These are phyloP conservation scores for Penicillium sp. DNA, from an alignment of 2,329 filamentous ascomycete genomes.

Conservation along the genomic window DNA sequence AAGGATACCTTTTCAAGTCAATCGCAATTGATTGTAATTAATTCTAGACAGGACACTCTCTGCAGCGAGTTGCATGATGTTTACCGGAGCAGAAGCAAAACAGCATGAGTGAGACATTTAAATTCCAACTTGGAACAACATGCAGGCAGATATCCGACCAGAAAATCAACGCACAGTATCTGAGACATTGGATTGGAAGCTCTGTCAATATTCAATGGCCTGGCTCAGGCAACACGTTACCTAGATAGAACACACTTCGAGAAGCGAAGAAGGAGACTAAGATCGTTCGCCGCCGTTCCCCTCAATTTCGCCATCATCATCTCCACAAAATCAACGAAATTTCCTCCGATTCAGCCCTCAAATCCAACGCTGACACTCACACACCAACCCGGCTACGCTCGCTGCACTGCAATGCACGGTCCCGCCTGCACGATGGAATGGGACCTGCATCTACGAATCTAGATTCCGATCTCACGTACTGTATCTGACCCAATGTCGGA, in stretches of 20 bases:
- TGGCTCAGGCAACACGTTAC: no score
- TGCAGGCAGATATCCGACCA: background rate
- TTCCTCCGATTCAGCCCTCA: background rate
- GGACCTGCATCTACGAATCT: constrained; percentile 1
- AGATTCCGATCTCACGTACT: background rate
- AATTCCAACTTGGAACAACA: constrained; percentile 3
- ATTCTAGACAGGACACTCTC: background rate
- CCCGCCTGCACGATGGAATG: constrained; percentile 2
- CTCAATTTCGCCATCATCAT: background rate
- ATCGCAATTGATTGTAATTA: background rate
- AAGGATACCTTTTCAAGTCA: background rate
- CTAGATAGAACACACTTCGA: no score
- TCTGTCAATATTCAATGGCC: background rate
- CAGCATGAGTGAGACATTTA: background rate
- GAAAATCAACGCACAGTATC: background rate
- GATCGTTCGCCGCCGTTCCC: background rate
- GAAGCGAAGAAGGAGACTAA: no score
- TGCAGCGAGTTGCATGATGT: background rate
- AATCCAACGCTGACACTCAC: background rate
- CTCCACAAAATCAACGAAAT: background rate
- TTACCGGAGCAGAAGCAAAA: background rate
- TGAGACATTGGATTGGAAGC: background rate
- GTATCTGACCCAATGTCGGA: background rate
- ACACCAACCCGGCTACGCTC: background rate
- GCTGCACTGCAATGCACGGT: background rate